phyloP scores from a whole-genome alignment of 1,284 basidiomycete species.

The Apiotrichum domesticum region DNA sequence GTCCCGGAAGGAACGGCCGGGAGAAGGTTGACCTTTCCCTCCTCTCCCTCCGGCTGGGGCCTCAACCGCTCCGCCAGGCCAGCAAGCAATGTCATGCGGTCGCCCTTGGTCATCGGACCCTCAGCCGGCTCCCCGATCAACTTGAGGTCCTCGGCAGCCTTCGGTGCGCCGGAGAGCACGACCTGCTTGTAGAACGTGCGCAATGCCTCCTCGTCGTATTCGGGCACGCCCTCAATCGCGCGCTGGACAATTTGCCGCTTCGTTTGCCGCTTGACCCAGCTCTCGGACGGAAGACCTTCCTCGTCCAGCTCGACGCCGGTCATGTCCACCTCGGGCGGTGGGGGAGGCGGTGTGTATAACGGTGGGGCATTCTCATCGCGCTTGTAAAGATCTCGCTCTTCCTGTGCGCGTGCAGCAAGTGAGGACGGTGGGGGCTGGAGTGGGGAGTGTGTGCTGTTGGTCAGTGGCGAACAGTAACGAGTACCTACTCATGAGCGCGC shows the following conservation, averaged over 20 bases:
- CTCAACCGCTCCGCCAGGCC: constrained; percentile 5
- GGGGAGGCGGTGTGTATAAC: constrained; percentile 11
- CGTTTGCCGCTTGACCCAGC: constrained; percentile 13
- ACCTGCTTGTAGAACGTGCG: constrained; percentile 30
- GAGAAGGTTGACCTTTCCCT: constrained; percentile 1
- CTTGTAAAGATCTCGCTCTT: constrained; percentile 1
- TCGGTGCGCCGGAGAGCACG: constrained; percentile 22
- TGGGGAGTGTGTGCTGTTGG: background rate
- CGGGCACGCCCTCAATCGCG: constrained; percentile 17
- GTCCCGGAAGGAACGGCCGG: constrained; percentile 2
- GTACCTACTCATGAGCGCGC: background rate
- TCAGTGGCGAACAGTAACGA: background rate
- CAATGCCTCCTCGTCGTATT: constrained; percentile 27
- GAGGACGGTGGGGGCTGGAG: background rate
- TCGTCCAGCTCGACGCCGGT: background rate
- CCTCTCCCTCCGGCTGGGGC: background rate
- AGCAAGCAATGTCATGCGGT: constrained; percentile 3
- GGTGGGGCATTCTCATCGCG: constrained; percentile 8
- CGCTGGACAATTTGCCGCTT: constrained; percentile 20
- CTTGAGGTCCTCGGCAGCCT: constrained; percentile 6
- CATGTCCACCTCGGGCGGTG: background rate
- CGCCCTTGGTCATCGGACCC: background rate
- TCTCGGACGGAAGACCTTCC: constrained; percentile 18
- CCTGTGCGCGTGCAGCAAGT: background rate
- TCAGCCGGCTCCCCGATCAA: constrained; percentile 8